These are phyloP conservation scores for Jatropha curcas DNA, from an alignment of 345 rosid genomes.

Conservation along the genomic window DNA sequence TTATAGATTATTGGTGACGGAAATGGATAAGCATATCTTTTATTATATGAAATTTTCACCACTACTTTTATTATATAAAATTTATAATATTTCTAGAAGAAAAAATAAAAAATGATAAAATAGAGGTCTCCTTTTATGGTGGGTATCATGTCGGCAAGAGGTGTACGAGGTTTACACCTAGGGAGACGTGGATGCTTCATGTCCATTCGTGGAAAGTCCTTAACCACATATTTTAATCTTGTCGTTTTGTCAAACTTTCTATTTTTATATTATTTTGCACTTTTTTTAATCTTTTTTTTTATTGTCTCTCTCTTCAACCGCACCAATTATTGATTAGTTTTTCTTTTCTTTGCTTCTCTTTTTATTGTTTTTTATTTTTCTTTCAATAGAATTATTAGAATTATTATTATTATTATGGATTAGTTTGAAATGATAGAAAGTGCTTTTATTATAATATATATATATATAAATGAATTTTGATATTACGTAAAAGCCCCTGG, in stretches of 20 bases:
- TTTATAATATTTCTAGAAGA: too few relatives aligned
- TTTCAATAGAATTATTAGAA: too few relatives aligned
- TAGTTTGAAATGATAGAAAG: slow-evolving; percentile 15
- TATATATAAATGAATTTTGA: too few relatives aligned
- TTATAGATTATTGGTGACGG: background rate
- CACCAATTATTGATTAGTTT: slow-evolving; percentile 27
- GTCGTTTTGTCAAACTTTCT: slow-evolving; percentile 22
- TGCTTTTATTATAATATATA: background rate
- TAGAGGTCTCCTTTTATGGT: slow-evolving; percentile 21
- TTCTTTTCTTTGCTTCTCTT: too few relatives aligned
- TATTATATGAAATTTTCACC: too few relatives aligned
- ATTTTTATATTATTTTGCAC: slow-evolving; percentile 1
- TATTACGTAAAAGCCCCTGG: slow-evolving; percentile 19
- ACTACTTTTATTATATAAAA: too few relatives aligned
- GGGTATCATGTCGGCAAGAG: slow-evolving; percentile 61
- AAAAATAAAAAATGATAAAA: too few relatives aligned
- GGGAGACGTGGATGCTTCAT: slow-evolving; percentile 62
- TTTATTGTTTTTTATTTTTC: too few relatives aligned
- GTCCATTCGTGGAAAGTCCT: slow-evolving; percentile 43
- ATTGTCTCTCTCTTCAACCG: slow-evolving; percentile 5
- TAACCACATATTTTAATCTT: slow-evolving; percentile 12
- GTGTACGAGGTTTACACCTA: slow-evolving; percentile 73
- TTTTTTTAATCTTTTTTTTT: background rate
- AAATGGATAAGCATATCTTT: background rate
- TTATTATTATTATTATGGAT: too few relatives aligned